Conservation (phyloP, 148 eudicot genomes). For the Nyssa sinensis region DNA sequence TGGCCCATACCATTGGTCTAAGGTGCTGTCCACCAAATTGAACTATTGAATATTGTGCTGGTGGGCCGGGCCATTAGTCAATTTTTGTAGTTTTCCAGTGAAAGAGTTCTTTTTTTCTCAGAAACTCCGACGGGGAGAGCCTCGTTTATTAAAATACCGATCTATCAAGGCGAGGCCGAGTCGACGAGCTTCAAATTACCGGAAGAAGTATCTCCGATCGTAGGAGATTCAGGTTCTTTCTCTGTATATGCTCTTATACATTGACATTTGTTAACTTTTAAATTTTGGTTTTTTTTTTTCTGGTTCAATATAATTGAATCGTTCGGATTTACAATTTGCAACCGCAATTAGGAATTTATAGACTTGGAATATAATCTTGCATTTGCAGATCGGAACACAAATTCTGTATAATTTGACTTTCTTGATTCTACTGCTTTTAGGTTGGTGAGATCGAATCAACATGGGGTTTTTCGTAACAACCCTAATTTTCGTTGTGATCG, state of each 20-base stretch:
- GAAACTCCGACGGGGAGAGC: not conserved
- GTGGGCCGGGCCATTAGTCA: not conserved
- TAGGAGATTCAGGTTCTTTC: not conserved
- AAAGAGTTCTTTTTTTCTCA: no score
- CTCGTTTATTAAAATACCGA: not conserved
- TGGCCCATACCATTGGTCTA: no score
- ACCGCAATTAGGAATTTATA: not conserved
- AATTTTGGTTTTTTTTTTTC: not conserved
- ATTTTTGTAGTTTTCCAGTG: not conserved
- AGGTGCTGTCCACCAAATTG: no score
- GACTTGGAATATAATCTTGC: not conserved
- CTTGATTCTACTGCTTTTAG: conserved; percentile 3
- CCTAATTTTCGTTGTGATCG: conserved; percentile 65
- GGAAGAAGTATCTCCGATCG: conserved; percentile 1
- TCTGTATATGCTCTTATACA: not conserved
- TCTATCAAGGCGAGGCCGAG: not conserved
- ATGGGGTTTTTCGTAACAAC: conserved; percentile 91
- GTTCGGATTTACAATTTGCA: not conserved
- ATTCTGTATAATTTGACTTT: not conserved
- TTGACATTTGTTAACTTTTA: not conserved
- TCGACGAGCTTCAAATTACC: not conserved
- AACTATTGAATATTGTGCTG: no score
- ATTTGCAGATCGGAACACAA: not conserved
- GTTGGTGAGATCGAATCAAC: conserved; percentile 15
- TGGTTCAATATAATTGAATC: not conserved